Base-by-base conservation (phyloP, 768 basidiomycete species). In the Amanita phalloides region DNA sequence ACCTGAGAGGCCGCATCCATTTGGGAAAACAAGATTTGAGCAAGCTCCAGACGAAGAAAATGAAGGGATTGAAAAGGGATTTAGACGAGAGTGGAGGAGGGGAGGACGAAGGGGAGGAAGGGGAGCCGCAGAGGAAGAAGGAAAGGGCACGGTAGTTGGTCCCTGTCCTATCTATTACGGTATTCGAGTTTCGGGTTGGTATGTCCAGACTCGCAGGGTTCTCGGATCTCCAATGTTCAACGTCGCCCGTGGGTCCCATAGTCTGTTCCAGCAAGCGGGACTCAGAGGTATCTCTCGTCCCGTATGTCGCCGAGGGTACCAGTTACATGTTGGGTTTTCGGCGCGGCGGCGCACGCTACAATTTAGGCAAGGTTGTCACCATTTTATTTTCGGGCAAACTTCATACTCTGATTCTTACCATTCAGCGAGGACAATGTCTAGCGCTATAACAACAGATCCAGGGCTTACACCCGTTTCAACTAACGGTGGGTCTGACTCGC, bases 1-100 rank as follows among this genome's bases (percentile, higher is more conserved):
- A 99, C 64, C 66, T 93, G 68, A 78, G 95, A 60, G 96, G 94
- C 41, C 76, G 82, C 53, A 79, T 99, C 26, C 94, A 98, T 66
- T 68, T 98, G 51, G 88, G 71, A 53, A 90, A 81, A 66, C 95
- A 99, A 71, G 90, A 98, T 68, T 64, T 99, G 60, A 68, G 66
- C 57, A 87, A 78, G 70, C 61, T 98, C 67, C 92, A 96, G 75
- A 84, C 84, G 53, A 77, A 92, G 62, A 96, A 96, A 76, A 95
- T 98, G 90, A 98, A 96, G 71, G 95, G 90, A 8, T 66, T 99
- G 56, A 68, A 63, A 33, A 56, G 56, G 13, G 56, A 49, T 35
- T 61, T 57, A 13, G 59, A 60, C 25, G 62, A 61, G 9, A 49
- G 55, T 3, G 60, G 56, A 20, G 20, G 61, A 59, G n/a, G 48